phyloP scores from a whole-genome alignment of 208 protist genomes.

The Leishmania tropica region DNA sequence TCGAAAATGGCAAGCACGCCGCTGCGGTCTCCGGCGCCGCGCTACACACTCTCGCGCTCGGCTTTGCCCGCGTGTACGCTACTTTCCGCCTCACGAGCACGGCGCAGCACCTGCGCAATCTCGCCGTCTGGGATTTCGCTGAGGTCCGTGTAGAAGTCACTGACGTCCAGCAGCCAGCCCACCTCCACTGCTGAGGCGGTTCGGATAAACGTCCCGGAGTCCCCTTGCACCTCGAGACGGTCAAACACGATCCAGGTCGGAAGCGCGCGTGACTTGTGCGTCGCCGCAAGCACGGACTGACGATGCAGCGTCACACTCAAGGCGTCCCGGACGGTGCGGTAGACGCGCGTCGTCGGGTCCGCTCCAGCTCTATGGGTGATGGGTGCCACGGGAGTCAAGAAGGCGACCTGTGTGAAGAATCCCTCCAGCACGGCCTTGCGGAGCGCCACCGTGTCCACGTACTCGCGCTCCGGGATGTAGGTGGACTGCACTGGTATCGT shows the following conservation, averaged over 20 bases:
- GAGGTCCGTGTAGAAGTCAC: conserved; percentile 61
- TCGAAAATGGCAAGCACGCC: neutral
- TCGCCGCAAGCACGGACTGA: conserved; percentile 49
- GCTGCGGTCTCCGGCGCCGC: neutral
- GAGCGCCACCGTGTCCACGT: conserved; percentile 68
- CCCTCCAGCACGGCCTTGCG: conserved; percentile 83
- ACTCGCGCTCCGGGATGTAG: conserved; percentile 47
- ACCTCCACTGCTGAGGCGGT: conserved; percentile 66
- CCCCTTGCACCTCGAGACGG: conserved; percentile 81
- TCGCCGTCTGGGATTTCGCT: conserved; percentile 77
- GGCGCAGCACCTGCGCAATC: conserved; percentile 45
- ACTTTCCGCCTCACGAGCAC: conserved; percentile 21
- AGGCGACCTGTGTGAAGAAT: conserved; percentile 87
- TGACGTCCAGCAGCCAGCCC: conserved; percentile 75
- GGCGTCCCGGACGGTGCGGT: conserved; percentile 71
- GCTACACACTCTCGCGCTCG: neutral
- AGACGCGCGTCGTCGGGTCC: conserved; percentile 28
- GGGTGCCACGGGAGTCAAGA: conserved; percentile 13
- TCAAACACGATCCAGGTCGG: conserved; percentile 86
- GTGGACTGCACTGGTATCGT: conserved; percentile 59
- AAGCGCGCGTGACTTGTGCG: conserved; percentile 9
- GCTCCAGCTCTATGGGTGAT: neutral
- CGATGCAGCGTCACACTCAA: conserved; percentile 47
- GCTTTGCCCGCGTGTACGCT: neutral
- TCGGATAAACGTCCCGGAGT: conserved; percentile 73